Evolutionary conservation across 805 yeast genomes (phyloP).

Genomic region (Wickerhamomyces xylosicus): DNA sequence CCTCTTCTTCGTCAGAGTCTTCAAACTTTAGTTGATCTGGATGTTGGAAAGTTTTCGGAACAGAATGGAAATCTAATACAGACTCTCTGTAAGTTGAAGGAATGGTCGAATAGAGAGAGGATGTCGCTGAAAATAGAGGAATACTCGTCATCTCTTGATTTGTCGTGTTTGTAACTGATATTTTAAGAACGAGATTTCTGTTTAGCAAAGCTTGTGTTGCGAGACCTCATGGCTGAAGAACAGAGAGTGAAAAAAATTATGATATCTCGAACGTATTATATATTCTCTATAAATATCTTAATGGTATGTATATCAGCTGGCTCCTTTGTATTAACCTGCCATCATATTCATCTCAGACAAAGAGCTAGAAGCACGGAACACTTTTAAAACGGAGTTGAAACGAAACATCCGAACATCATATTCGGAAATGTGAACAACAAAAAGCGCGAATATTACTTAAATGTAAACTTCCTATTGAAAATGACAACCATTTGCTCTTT

Average conservation of each 20-base stretch:
- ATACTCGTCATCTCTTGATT: neutral
- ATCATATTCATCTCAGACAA: neutral
- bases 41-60: neutral
- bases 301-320: too few species aligned
- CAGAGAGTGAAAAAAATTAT: too few species aligned
- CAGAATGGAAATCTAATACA: neutral
- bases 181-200: too few species aligned
- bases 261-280: too few species aligned
- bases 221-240: too few species aligned
- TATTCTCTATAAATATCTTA: too few species aligned
- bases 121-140: conserved; percentile 3
- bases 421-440: neutral
- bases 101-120: conserved; percentile 3
- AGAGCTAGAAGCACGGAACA: conserved; percentile 1
- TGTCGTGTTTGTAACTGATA: neutral
- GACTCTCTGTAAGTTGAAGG: conserved; percentile 1
- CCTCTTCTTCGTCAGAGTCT: neutral
- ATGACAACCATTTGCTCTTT: too few species aligned
- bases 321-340: too few species aligned
- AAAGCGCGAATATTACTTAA: too few species aligned
- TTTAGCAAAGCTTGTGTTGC: too few species aligned
- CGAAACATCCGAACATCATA: neutral
- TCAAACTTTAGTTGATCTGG: neutral
- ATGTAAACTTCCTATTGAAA: too few species aligned
- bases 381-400: conserved; percentile 1